phyloP scores from a whole-genome alignment of 345 rosid genomes.

The Dipteronia dyeriana region DNA sequence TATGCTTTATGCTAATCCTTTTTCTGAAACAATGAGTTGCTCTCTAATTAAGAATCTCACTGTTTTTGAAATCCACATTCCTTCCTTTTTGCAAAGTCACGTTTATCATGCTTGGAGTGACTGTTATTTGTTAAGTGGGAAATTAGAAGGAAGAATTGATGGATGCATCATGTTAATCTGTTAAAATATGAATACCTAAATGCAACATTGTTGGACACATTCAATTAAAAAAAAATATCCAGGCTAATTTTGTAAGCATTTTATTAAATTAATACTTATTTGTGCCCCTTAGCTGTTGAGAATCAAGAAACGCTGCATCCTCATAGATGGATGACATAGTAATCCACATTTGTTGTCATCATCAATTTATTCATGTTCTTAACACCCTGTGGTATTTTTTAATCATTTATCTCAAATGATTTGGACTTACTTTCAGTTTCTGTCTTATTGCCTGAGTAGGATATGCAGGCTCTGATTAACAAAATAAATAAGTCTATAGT shows the following conservation, averaged over 20 bases:
- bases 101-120: neutral
- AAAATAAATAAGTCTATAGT: conserved; percentile 85
- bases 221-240: neutral
- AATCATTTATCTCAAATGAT: neutral
- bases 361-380: neutral
- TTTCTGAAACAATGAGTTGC: neutral
- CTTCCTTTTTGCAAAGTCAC: neutral
- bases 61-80: neutral
- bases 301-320: neutral
- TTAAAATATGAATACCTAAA: neutral
- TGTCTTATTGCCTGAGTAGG: conserved; percentile 45
- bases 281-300: neutral
- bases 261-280: neutral
- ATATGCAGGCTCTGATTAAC: conserved; percentile 87
- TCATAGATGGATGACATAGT: neutral
- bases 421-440: conserved; percentile 2
- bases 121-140: neutral
- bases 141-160: neutral
- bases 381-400: neutral
- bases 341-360: neutral
- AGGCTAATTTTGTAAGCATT: neutral
- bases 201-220: conserved; percentile 1
- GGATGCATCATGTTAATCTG: neutral
- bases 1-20: neutral
- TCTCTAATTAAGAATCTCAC: neutral